Base-by-base conservation (phyloP, 768 basidiomycete species). In the Phylloporus arenicola region DNA sequence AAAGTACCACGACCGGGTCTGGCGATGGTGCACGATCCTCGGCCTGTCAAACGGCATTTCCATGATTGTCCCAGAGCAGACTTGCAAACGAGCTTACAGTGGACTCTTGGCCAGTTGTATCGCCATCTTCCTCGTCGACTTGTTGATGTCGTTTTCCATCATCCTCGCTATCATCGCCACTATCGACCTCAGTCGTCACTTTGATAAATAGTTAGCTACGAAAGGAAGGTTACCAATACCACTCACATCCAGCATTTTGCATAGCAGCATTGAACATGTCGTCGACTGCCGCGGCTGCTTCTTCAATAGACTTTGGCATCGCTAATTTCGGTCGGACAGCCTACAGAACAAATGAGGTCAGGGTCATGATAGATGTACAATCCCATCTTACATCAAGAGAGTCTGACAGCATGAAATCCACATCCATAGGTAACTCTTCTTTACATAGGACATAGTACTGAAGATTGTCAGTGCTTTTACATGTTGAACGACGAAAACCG, bases 391-490 rank as follows among this genome's bases (percentile, higher is more conserved):
- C 92, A 72, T 98, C 94, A 9, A 99, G 68, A 1, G 95, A 96
- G 67, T 99, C 96, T 0, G 83, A 82, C 7, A 96, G 68, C 92
- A 97, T 95, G 69, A 98, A 99, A 47, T 96, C 94, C 11, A 96
- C 87, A 55, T 99, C 96, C 93, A 97, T 94, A 0, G 96, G 86
- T n/a, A 94, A 67, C 20, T 82, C 74, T 40, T 84, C 78, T 70
- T 99, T 99, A 73, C 88, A 90, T n/a, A 85, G 75, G 14, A 88
- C 75, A 66, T 98, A 99, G 51, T 93, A 85, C 81, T 85, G 52
- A 44, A 19, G 33, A 14, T 41, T 41, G 45, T 58, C n/a, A 53
- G 45, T 43, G 25, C 44, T 37, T 41, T 9, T 46, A 45, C 12
- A 43, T 47, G 24, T 25, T 37, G 11, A 17, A 53, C 13, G 33